Evolutionary conservation across 2,329 filamentous ascomycete genomes (phyloP).

Genomic region (Stagonosporopsis tanaceti): DNA sequence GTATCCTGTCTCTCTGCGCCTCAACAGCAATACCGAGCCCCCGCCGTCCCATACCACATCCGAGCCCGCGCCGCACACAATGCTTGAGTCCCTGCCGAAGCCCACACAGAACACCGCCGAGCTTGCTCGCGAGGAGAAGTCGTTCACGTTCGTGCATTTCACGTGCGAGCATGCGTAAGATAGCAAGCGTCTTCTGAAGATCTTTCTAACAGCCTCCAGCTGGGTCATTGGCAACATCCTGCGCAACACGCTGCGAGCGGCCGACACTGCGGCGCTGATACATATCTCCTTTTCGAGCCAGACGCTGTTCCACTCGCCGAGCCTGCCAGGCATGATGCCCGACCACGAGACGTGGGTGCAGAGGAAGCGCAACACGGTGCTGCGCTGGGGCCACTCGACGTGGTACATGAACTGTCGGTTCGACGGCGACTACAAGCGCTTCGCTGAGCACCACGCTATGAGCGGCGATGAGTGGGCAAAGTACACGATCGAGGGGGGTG

Average conservation of each 20-base stretch:
- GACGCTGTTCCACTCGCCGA: constrained; percentile 74
- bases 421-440: constrained; percentile 70
- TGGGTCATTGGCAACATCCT: constrained; percentile 70
- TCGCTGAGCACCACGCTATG: constrained; percentile 71
- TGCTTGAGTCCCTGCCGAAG: constrained; percentile 36
- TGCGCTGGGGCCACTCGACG: constrained; percentile 73
- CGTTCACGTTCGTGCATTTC: constrained; percentile 63
- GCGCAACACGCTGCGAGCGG: constrained; percentile 66
- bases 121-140: constrained; percentile 53
- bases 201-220: too few species aligned
- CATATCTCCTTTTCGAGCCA: constrained; percentile 71
- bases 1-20: constrained; percentile 15
- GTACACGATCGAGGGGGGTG: constrained; percentile 83
- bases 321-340: constrained; percentile 70
- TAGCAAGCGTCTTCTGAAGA: too few species aligned
- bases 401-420: constrained; percentile 78
- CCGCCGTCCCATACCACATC: constrained; percentile 1
- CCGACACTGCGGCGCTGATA: constrained; percentile 65
- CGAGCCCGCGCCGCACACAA: constrained; percentile 20
- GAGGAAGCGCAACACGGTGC: constrained; percentile 75
- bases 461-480: constrained; percentile 58
- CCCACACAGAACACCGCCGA: constrained; percentile 49
- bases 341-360: constrained; percentile 72
- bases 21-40: constrained; percentile 1
- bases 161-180: constrained; percentile 67